Conservation (phyloP, 768 basidiomycete genomes). For the Naganishia vishniacii region DNA sequence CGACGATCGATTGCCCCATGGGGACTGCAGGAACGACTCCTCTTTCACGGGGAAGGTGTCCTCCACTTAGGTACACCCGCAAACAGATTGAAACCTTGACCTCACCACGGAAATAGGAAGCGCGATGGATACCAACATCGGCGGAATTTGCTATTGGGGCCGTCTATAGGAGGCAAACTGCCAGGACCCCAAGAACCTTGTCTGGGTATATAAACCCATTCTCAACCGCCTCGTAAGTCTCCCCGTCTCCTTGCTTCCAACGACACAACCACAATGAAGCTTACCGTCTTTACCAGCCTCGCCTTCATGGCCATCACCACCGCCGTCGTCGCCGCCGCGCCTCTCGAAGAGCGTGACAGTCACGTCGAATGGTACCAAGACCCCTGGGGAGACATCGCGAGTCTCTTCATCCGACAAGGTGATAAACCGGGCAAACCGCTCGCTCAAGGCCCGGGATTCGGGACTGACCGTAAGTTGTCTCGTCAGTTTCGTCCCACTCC, state of each 20-base stretch:
- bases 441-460: not conserved
- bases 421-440: constrained; percentile 9
- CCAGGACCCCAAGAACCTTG: no score
- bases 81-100: no score
- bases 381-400: not conserved
- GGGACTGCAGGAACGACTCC: no score
- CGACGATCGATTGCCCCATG: no score
- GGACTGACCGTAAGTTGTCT: not conserved
- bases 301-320: not conserved
- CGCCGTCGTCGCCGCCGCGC: not conserved
- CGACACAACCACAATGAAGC: constrained; percentile 5
- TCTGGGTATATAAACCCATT: not conserved
- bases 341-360: not conserved
- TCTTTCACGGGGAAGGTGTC: no score
- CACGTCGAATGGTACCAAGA: constrained; percentile 19
- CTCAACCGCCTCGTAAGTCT: not conserved
- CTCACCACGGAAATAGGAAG: no score
- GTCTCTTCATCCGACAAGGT: not conserved
- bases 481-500: not conserved
- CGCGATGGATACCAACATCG: no score
- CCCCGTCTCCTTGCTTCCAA: not conserved
- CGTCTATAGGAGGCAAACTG: no score
- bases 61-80: no score
- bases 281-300: not conserved
- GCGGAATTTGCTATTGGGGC: no score